Base-by-base conservation (phyloP, 2,329 filamentous ascomycete genomes). In the Epichloe aotearoae region DNA sequence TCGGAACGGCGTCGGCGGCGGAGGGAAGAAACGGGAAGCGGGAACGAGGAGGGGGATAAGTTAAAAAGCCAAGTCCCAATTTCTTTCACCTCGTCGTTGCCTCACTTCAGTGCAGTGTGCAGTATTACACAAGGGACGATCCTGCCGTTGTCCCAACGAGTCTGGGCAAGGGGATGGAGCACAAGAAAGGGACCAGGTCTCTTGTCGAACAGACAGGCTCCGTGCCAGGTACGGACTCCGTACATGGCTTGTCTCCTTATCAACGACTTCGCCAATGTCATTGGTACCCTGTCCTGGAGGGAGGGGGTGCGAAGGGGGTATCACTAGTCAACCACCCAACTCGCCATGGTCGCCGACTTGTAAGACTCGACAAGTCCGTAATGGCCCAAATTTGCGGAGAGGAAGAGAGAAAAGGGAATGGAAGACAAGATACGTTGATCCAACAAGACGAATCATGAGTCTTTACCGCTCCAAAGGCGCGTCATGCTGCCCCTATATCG, bases 11-110 rank as follows among this genome's bases (percentile, higher is more conserved):
- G 44, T 19, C 42, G 42, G 37, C 12, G 47, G 30, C 39, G 39
- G 26, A 33, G 38, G 38, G 47, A 52, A 19, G 50, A 49, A 53
- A 54, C 53, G 49, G 53, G 54, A 54, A 49, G 48, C 50, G 46
- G 46, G 51, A 49, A 50, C 53, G 51, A 55, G 51, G 54, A 50
- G 49, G 50, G 50, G 53, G 49, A 51, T 48, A 30, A 45, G 23
- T 51, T 51, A 49, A 51, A 19, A 47, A 44, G 40, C 41, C 49
- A 43, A 51, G 45, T 44, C 37, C 51, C n/a, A 40, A 34, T 44
- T 42, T 42, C 40, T 44, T 42, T 42, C 40, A 33, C 19, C 47
- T 26, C 44, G 15, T 37, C 30, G 36, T 33, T 19, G 23, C 30
- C 30, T 11, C 30, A 30, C 30, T 30, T 10, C 30, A 30, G 30